Evolutionary conservation across 176 grass and related monocot genomes (phyloP), one percentile per base, ranked within the genome.

Genomic region (Bothriochloa decipiens): DNA sequence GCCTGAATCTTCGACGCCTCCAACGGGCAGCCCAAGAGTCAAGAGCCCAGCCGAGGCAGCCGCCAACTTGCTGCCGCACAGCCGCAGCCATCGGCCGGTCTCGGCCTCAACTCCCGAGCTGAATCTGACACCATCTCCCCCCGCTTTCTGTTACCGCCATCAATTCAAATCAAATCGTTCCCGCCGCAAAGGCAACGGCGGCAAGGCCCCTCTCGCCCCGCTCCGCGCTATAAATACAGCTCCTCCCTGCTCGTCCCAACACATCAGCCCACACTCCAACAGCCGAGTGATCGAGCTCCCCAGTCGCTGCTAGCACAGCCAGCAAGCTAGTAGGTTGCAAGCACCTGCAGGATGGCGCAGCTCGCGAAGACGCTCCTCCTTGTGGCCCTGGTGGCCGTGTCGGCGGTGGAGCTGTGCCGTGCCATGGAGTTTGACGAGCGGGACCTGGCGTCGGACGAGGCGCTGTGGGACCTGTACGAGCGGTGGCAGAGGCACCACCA

Each of bases 401-500:
- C 42, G 4, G 53, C 61, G 22, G 60, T 58, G 68, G 89, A 75
- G 76, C 68, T 84, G 2, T 91, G 84, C 81, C 29, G 47, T 7
- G 85, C 90, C 70, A 86, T 97, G 27, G 82, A 76, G 65, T 71
- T 93, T 77, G 85, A 86, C 46, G 91, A 93, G 76, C 86, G 77
- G 32, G 91, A 93, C 70, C 84, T 97, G 39, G 89, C 76, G 33
- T 84, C 89, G 2, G 94, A 93, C 8, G 82, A 93, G 89, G 88
- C 78, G 36, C 46, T 97, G 65, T 93, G 89, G 91, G 70, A 88
- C 66, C 88, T 97, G 68, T 97, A 97, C 47, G 94, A 81, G 75
- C 72, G 89, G 84, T 97, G 94, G 94, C 94, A 90, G 76, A 64
- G 2, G 25, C 65, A 87, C 89, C 94, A 97, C 88, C 62, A 18